phyloP scores from a whole-genome alignment of 106 monocot genomes.

The Agapanthus africanus region DNA sequence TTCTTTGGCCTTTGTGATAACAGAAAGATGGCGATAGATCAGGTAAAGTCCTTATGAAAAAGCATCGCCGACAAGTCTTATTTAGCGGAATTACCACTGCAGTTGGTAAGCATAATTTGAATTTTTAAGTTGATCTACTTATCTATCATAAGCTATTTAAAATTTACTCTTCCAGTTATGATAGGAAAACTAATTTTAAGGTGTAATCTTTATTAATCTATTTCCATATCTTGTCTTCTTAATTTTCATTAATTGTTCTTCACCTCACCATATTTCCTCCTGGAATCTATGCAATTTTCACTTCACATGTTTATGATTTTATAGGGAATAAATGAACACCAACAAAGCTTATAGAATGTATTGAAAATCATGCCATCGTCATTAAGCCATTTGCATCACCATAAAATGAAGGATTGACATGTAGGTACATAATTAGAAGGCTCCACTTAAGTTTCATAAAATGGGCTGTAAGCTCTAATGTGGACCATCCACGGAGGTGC shows the following conservation, averaged over 20 bases:
- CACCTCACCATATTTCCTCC: not conserved
- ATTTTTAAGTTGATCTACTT: not conserved
- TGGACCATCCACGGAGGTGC: not conserved
- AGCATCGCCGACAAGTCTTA: conserved; percentile 83
- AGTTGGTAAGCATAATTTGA: conserved; percentile 49
- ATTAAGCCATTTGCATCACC: too few relatives aligned
- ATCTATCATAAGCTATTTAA: not conserved
- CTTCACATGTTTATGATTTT: not conserved
- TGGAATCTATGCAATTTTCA: not conserved
- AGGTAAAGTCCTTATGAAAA: conserved; percentile 81
- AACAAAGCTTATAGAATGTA: not conserved
- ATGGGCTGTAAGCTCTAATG: not conserved
- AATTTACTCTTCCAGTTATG: not conserved
- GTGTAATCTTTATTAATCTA: not conserved
- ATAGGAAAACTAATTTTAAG: not conserved
- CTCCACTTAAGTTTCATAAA: not conserved
- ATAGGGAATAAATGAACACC: not conserved
- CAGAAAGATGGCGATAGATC: conserved; percentile 73
- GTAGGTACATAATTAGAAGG: not conserved
- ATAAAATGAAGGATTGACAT: not conserved
- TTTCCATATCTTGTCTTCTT: not conserved
- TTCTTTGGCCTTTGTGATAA: not conserved
- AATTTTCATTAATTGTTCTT: not conserved
- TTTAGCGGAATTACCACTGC: conserved; percentile 96
- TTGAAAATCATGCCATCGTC: not conserved